These are phyloP conservation scores for Coemansia erecta DNA, from an alignment of 192 early-diverging fungal genomes.

Conservation along the genomic window DNA sequence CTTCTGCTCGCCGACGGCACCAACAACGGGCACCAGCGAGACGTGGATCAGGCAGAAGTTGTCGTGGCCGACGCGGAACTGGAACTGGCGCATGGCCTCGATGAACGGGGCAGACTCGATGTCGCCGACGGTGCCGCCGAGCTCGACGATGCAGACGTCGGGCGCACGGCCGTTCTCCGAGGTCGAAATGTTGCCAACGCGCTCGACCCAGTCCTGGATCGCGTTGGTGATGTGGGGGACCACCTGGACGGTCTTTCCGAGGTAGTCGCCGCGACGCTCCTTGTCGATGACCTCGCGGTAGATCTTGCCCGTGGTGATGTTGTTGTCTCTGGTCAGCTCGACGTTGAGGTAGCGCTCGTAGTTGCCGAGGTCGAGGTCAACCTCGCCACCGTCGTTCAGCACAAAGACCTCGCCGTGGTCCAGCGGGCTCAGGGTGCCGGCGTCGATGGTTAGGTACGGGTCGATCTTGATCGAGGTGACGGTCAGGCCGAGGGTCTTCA, in stretches of 20 bases:
- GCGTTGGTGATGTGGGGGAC: conserved; percentile 97
- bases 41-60: conserved; percentile 99
- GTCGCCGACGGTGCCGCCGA: conserved; percentile 98
- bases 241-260: conserved; percentile 99
- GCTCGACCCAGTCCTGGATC: conserved; percentile 98
- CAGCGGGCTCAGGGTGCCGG: conserved; percentile 92
- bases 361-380: conserved; percentile 98
- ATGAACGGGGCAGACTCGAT: conserved; percentile 99
- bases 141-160: conserved; percentile 97
- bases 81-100: conserved; percentile 99
- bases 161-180: conserved; percentile 67
- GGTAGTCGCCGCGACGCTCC: conserved; percentile 91
- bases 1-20: conserved; percentile 98
- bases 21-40: conserved; percentile 94
- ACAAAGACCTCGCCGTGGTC: conserved; percentile 99
- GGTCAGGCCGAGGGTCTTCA: conserved; percentile 86
- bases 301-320: conserved; percentile 99
- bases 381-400: conserved; percentile 96
- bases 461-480: conserved; percentile 99
- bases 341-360: conserved; percentile 98
- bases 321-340: conserved; percentile 92
- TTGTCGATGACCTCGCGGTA: conserved; percentile 94
- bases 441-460: conserved; percentile 99
- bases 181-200: conserved; percentile 86
- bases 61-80: conserved; percentile 97